Percentiles rank a stretch among this genome's conserved stretches.
phyloP scores from a whole-genome alignment of 768 basidiomycete species.

The Floccularia luteovirens region DNA sequence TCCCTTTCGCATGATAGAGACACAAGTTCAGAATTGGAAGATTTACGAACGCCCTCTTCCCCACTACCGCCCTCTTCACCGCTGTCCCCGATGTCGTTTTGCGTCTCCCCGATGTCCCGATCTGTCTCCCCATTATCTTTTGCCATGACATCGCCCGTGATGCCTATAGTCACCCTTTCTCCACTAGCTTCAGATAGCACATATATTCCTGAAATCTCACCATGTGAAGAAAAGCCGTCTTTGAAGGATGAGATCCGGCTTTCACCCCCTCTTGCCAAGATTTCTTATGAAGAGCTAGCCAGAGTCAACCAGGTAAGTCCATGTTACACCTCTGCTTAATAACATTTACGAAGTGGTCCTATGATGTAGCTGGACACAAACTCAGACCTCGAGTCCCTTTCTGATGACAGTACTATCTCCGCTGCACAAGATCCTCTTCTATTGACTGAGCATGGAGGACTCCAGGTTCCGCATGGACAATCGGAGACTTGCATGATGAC shows the following conservation, averaged over 20 bases:
- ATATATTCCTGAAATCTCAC: not conserved
- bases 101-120: conserved; percentile 25
- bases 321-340: too few relatives aligned
- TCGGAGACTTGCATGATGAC: too few relatives aligned
- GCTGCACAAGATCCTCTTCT: too few relatives aligned
- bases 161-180: conserved; percentile 10
- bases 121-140: conserved; percentile 23
- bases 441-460: too few relatives aligned
- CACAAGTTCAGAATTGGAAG: conserved; percentile 21
- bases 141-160: conserved; percentile 10
- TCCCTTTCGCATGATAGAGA: conserved; percentile 23
- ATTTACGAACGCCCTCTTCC: conserved; percentile 15
- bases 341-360: too few relatives aligned
- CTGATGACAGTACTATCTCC: too few relatives aligned
- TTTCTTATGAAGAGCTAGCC: too few relatives aligned
- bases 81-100: conserved; percentile 30
- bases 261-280: too few relatives aligned
- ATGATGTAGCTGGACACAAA: too few relatives aligned
- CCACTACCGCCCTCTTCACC: conserved; percentile 35
- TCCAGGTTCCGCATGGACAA: too few relatives aligned
- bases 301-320: too few relatives aligned
- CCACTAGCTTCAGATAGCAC: conserved; percentile 5
- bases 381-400: too few relatives aligned
- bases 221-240: not conserved
- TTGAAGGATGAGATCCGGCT: not conserved